Conservation (phyloP, 2,329 filamentous ascomycete genomes). For the Colletotrichum limetticola region DNA sequence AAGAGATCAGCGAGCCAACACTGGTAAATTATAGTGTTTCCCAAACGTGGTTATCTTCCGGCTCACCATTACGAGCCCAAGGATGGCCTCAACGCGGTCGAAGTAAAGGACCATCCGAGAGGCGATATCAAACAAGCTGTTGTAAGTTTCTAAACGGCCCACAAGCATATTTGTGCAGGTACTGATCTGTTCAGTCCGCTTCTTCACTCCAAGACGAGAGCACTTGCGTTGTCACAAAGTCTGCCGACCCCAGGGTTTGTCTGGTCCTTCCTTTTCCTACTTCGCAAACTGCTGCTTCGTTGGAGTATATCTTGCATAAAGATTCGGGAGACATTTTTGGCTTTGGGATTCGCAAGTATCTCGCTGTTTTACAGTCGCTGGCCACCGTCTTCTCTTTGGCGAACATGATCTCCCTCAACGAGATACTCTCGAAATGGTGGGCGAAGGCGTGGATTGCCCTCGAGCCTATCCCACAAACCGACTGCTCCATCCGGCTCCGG, state of each 20-base stretch:
- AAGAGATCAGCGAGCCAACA: too few species aligned
- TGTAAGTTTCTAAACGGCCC: not conserved
- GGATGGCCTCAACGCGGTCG: too few species aligned
- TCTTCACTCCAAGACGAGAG: not conserved
- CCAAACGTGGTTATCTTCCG: too few species aligned
- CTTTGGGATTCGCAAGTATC: not conserved
- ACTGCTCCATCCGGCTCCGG: not conserved
- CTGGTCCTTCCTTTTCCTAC: not conserved
- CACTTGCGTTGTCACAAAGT: not conserved
- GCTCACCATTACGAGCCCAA: too few species aligned
- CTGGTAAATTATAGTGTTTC: too few species aligned
- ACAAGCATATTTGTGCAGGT: not conserved
- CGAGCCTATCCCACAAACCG: not conserved
- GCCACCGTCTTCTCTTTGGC: not conserved
- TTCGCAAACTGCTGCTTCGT: too few species aligned
- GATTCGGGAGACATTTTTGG: too few species aligned
- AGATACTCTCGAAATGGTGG: not conserved
- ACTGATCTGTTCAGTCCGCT: not conserved
- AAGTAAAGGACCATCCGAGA: too few species aligned
- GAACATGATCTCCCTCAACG: not conserved
- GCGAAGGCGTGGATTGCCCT: not conserved
- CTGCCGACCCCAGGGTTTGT: not conserved
- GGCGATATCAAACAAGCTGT: not conserved
- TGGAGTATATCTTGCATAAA: not conserved
- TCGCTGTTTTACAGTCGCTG: not conserved